Evolutionary conservation across 495 filamentous ascomycete species (phyloP).

Genomic region (Beverwykella pulmonaria): DNA sequence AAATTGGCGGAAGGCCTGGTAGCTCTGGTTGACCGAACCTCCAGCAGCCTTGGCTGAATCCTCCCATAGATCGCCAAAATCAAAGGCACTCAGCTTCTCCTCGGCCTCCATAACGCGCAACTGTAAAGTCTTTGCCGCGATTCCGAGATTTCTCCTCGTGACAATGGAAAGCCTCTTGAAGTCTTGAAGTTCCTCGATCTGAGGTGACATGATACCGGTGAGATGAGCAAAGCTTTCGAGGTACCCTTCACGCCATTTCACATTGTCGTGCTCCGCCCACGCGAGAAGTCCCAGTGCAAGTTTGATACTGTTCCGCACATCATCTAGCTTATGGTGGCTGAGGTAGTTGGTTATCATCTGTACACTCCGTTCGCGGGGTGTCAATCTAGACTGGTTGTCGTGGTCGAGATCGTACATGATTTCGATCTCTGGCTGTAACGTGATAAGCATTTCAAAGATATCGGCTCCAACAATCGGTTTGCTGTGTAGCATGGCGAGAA

Average conservation of each 20-base stretch:
- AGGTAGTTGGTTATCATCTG: conserved; percentile 39
- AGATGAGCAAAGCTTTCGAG: conserved; percentile 69
- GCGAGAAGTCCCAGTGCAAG: conserved; percentile 64
- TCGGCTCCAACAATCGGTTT: conserved; percentile 41
- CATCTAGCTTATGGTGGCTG: conserved; percentile 52
- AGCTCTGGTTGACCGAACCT: conserved; percentile 51
- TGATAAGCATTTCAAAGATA: conserved; percentile 39
- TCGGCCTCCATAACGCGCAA: conserved; percentile 65
- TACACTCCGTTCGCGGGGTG: conserved; percentile 29
- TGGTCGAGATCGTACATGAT: conserved; percentile 42
- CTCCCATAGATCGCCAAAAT: conserved; percentile 65
- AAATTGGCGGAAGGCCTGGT: conserved; percentile 60
- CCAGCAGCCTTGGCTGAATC: conserved; percentile 39
- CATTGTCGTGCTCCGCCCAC: conserved; percentile 63
- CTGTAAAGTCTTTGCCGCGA: conserved; percentile 63
- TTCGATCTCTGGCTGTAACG: conserved; percentile 38
- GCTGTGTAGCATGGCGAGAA: conserved; percentile 41
- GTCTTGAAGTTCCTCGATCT: conserved; percentile 58
- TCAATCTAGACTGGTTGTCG: conserved; percentile 22
- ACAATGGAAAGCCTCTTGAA: conserved; percentile 62
- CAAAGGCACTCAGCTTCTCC: conserved; percentile 59
- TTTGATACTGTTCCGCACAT: conserved; percentile 65
- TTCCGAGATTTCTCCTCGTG: conserved; percentile 65
- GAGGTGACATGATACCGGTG: conserved; percentile 62
- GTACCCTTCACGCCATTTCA: conserved; percentile 68